These are phyloP conservation scores for Jamesozyma rosinii DNA, from an alignment of 805 yeast species.

Conservation along the genomic window DNA sequence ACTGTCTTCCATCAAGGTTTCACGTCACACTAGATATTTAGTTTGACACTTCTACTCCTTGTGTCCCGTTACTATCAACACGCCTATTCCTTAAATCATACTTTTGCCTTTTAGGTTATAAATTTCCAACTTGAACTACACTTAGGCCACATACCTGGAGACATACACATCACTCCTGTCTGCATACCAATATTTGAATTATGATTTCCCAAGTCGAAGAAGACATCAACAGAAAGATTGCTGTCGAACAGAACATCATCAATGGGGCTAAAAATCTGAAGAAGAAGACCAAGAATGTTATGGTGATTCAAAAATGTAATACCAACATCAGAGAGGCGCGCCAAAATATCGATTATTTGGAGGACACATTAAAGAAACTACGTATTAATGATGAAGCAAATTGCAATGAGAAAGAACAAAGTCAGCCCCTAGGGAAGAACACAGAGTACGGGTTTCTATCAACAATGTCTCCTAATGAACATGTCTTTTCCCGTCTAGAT, in stretches of 20 bases:
- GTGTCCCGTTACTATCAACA: no score
- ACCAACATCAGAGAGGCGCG: slow-evolving; percentile 85
- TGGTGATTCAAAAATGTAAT: slow-evolving; percentile 84
- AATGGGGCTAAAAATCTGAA: slow-evolving; percentile 78
- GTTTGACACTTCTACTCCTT: no score
- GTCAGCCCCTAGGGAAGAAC: slow-evolving; percentile 5
- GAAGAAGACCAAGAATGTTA: slow-evolving; percentile 66
- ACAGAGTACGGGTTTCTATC: slow-evolving; percentile 31
- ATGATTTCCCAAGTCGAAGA: slow-evolving; percentile 26
- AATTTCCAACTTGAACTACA: no score
- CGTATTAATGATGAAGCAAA: slow-evolving; percentile 15
- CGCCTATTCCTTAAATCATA: no score
- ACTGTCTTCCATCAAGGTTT: no score
- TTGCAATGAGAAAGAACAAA: slow-evolving; percentile 3
- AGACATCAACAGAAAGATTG: slow-evolving; percentile 79
- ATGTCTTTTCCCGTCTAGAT: slow-evolving; percentile 58
- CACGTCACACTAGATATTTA: no score
- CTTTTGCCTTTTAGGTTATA: no score
- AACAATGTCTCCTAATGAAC: slow-evolving; percentile 30
- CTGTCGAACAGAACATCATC: slow-evolving; percentile 78
- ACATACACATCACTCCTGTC: no score
- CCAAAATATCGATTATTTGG: slow-evolving; percentile 80
- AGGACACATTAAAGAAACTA: slow-evolving; percentile 62
- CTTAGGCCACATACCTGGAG: no score
- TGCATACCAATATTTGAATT: no score